Evolutionary conservation across 495 filamentous ascomycete species (phyloP), one percentile per base, ranked within the genome.

Genomic region (Darksidea phi): DNA sequence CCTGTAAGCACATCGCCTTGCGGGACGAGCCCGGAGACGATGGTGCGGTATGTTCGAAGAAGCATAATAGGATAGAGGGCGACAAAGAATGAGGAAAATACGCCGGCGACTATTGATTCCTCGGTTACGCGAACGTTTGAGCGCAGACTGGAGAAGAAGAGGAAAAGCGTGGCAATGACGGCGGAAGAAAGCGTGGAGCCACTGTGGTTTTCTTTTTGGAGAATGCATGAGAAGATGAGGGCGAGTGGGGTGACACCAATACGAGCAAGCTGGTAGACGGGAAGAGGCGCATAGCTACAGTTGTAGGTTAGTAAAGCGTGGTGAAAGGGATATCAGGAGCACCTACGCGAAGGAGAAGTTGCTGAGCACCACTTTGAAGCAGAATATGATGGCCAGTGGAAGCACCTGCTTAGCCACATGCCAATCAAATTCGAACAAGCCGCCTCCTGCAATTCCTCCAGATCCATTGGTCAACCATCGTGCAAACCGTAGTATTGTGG

Each of bases 381-480:
- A 70, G 55, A 76, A 80, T 6, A 80, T 68, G 11, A 77, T 55
- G 2, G 80, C 76, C 5, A 79, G 61, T 8, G 77, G 78, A 1
- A 82, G 62, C 10, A 76, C 74, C 38, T 72, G 72, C 49, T 72
- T 72, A 1, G 70, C 75, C 23, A 76, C 69, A 8, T 66, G 46
- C 54, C 65, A 67, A 23, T 80, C 76, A 50, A 82, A 74, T 60
- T 79, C 79, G 52, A 82, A 77, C 34, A 81, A 53, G 12, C 80
- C 78, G 20, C 78, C 79, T 23, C 77, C 75, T 42, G 79, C 77
- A 59, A 81, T 81, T n/a, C 81, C 80, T 8, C 78, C 76, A 1
- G 70, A 68, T n/a, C 73, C 67, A 26, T 54, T 64, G 25, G 61
- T 26, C n/a, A 72, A 49, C 58, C 63, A 62, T n/a, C 58, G 61